A percentile compares a stretch with the other conserved stretches of the same genome.
phyloP scores from a whole-genome alignment of 495 filamentous ascomycete genomes.

The Trichoderma parareesei region DNA sequence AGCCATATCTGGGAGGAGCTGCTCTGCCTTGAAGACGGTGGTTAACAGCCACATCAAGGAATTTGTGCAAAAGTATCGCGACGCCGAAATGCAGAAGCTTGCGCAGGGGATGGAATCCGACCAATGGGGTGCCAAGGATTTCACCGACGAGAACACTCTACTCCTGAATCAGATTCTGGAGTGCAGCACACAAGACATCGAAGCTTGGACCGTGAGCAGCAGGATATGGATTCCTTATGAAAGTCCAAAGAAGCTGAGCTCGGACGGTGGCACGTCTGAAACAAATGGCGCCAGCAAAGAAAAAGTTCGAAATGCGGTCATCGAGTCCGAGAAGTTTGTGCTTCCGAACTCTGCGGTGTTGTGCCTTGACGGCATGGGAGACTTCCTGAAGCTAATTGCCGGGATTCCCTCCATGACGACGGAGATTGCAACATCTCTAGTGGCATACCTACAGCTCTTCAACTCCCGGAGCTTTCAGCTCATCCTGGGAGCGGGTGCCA shows the following conservation, averaged over 20 bases:
- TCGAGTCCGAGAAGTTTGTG: constrained; percentile 80
- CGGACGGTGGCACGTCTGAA: constrained; percentile 16
- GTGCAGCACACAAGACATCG: constrained; percentile 71
- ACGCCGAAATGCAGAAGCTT: constrained; percentile 67
- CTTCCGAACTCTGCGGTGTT: constrained; percentile 73
- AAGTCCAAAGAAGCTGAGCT: constrained; percentile 23
- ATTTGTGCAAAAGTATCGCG: constrained; percentile 69
- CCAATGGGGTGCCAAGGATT: constrained; percentile 84
- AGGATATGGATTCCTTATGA: constrained; percentile 59
- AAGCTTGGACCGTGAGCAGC: constrained; percentile 62
- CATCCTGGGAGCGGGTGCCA: constrained; percentile 91
- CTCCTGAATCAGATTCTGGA: constrained; percentile 62
- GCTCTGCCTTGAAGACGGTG: constrained; percentile 72
- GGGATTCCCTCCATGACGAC: constrained; percentile 80
- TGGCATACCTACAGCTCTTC: constrained; percentile 72
- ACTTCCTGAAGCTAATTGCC: constrained; percentile 73
- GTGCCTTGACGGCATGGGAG: constrained; percentile 71
- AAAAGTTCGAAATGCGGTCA: constrained; percentile 62
- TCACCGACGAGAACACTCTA: constrained; percentile 55
- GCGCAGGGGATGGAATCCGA: constrained; percentile 83
- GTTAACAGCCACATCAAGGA: constrained; percentile 89
- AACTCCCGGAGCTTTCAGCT: constrained; percentile 90
- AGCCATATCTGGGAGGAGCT: constrained; percentile 83
- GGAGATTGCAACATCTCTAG: constrained; percentile 62
- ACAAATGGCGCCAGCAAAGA: constrained; percentile 53